Conservation (phyloP, 441 rosid species). For the Kokia cookei region DNA sequence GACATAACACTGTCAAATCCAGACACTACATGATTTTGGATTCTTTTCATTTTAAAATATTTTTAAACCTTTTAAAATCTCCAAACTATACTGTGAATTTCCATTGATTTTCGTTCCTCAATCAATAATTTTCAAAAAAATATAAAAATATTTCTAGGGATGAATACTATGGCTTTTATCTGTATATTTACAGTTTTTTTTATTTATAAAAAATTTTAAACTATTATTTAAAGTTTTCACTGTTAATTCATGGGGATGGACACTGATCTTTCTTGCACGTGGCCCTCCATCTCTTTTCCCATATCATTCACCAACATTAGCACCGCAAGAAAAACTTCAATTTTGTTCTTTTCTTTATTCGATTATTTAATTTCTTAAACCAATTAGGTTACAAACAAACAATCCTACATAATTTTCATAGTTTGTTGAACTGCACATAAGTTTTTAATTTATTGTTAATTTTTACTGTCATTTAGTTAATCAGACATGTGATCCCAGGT, state of each 20-base stretch:
- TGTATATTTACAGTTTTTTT: not conserved
- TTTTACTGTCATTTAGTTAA: not conserved
- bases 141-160: not conserved
- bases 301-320: slow-evolving; percentile 25
- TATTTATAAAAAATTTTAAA: not conserved
- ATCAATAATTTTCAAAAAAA: slow-evolving; percentile 9
- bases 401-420: slow-evolving; percentile 3
- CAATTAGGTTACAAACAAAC: slow-evolving; percentile 9
- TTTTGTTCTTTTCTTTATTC: slow-evolving; percentile 27
- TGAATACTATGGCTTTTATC: not conserved
- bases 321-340: slow-evolving; percentile 26
- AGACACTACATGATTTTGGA: slow-evolving; percentile 19
- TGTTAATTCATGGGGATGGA: slow-evolving; percentile 38
- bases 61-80: not conserved
- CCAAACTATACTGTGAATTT: slow-evolving; percentile 4
- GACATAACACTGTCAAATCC: slow-evolving; percentile 37
- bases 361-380: slow-evolving; percentile 3
- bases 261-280: slow-evolving; percentile 52
- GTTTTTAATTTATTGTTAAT: not conserved
- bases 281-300: slow-evolving; percentile 42
- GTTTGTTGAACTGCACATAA: not conserved
- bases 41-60: slow-evolving; percentile 13
- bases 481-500: slow-evolving; percentile 12
- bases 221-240: slow-evolving; percentile 6
- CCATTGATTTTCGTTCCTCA: slow-evolving; percentile 22